phyloP scores from a whole-genome alignment of 2,329 filamentous ascomycete genomes.

The Exophiala calicioides region DNA sequence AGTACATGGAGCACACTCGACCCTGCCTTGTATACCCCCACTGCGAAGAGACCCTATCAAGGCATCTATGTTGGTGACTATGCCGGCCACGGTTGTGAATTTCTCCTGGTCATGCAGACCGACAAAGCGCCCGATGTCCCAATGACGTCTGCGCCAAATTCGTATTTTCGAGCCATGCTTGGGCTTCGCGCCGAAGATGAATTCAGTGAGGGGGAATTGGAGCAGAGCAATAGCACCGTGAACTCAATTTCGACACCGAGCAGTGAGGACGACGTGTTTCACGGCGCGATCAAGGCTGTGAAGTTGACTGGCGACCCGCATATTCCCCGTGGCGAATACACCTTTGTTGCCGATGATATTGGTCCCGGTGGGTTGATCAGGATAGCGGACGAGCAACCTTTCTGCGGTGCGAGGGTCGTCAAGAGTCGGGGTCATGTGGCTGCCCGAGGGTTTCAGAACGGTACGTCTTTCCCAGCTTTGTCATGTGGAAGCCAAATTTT shows the following conservation, averaged over 20 bases:
- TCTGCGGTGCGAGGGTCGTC: conserved; percentile 73
- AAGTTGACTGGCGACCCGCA: conserved; percentile 93
- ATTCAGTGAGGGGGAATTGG: conserved; percentile 2
- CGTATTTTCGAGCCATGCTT: conserved; percentile 10
- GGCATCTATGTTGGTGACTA: conserved; percentile 95
- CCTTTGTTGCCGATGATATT: conserved; percentile 78
- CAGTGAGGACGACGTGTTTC: conserved; percentile 18
- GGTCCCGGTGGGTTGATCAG: conserved; percentile 65
- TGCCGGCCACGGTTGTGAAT: conserved; percentile 83
- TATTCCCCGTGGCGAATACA: conserved; percentile 80
- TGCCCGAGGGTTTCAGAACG: conserved; percentile 66
- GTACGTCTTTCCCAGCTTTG: conserved; percentile 52
- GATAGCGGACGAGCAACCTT: conserved; percentile 65
- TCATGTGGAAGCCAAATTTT: too few relatives aligned
- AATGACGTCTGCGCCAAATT: conserved; percentile 37
- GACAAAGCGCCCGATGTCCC: conserved; percentile 52
- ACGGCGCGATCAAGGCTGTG: conserved; percentile 74
- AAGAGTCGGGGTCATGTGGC: conserved; percentile 77
- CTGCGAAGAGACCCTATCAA: conserved; percentile 74
- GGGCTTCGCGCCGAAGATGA: conserved; percentile 5
- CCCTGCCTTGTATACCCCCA: conserved; percentile 75
- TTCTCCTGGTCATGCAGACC: conserved; percentile 77
- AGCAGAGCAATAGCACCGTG: background rate
- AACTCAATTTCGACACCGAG: background rate
- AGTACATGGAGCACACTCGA: conserved; percentile 73